Base-by-base conservation (phyloP, 2,329 filamentous ascomycete genomes). In the Aspergillus fumigatiaffinis region DNA sequence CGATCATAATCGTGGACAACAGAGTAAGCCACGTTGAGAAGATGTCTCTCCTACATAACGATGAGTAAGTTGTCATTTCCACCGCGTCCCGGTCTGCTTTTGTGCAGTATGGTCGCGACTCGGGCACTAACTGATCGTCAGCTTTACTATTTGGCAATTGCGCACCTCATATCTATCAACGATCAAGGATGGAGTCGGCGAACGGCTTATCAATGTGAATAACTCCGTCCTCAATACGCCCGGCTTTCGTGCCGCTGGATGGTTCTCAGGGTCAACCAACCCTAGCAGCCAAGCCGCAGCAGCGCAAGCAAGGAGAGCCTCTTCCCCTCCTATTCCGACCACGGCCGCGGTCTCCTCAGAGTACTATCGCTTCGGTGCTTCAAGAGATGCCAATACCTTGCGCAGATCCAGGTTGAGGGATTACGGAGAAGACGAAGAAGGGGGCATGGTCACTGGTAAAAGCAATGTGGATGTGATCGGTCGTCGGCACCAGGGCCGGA, bases 261-360 rank as follows among this genome's bases (percentile, higher is more conserved):
- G 85, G 85, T 73, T 76, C 26, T 73, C 77, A 12, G 66, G 65
- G 49, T 64, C 68, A 25, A 60, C 70, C 32, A 73, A 68, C 53
- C 62, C 76, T 72, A 65, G 66, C 54, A 58, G 67, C 29, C 67
- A 69, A 58, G 67, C 59, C 53, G 82, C 84, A 58, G 75, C 77
- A 26, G 76, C 80, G 25, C 81, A 84, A 57, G 79, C 84, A 67
- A 86, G 84, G 69, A 80, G 85, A 60, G 86, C 85, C 21, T 86
- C 87, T 70, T 87, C 85, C 10, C 85, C 85, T 32, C 85, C 85
- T 1, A 88, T 88, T 32, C 85, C 85, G 32, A 87, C 85, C 4
- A 74, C 73, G 1, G 69, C 74, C 2, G 82, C 83, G 3, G 78
- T 86, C 60, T 81, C 82, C 42, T 82, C 81, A 25, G 84, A 87